A percentile compares a stretch with the other conserved stretches of the same genome.
Evolutionary conservation across 805 yeast species (phyloP).

Genomic region (Cyberlindnera saturnus): DNA sequence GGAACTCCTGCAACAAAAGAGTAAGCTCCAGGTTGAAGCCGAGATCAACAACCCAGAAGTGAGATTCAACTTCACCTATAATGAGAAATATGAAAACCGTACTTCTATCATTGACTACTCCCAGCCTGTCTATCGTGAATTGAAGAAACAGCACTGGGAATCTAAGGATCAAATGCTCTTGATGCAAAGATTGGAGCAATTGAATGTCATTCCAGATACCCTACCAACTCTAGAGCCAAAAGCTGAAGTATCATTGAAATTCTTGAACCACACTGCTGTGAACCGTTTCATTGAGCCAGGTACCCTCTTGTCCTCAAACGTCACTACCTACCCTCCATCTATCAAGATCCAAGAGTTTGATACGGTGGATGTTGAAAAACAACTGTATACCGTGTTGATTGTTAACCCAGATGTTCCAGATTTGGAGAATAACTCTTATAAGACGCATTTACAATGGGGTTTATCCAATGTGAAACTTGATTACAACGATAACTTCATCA

Average conservation of each 20-base stretch:
- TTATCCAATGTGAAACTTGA: slow-evolving; percentile 58
- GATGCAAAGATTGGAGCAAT: slow-evolving; percentile 88
- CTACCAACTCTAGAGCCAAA: slow-evolving; percentile 81
- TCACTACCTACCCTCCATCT: slow-evolving; percentile 71
- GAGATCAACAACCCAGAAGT: slow-evolving; percentile 84
- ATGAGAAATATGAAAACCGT: slow-evolving; percentile 31
- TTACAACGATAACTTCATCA: slow-evolving; percentile 51
- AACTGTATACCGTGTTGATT: slow-evolving; percentile 67
- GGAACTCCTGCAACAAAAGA: slow-evolving; percentile 20
- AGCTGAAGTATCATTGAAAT: slow-evolving; percentile 68
- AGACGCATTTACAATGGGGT: slow-evolving; percentile 73
- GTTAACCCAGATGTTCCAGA: slow-evolving; percentile 94
- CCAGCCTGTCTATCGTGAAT: slow-evolving; percentile 74
- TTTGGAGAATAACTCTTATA: slow-evolving; percentile 56
- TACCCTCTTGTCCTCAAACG: slow-evolving; percentile 60
- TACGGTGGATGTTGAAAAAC: slow-evolving; percentile 30
- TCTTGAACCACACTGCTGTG: slow-evolving; percentile 61
- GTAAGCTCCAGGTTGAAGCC: slow-evolving; percentile 45
- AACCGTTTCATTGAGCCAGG: slow-evolving; percentile 80
- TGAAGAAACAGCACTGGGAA: slow-evolving; percentile 70
- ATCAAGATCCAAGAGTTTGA: slow-evolving; percentile 72
- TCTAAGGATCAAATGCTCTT: slow-evolving; percentile 61
- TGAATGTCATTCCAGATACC: slow-evolving; percentile 88
- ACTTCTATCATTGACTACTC: slow-evolving; percentile 52
- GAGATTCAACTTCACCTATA: slow-evolving; percentile 51